Percentiles rank a stretch among this genome's conserved stretches.
phyloP scores from a whole-genome alignment of 495 filamentous ascomycete species.

The Aspergillus asperescens region DNA sequence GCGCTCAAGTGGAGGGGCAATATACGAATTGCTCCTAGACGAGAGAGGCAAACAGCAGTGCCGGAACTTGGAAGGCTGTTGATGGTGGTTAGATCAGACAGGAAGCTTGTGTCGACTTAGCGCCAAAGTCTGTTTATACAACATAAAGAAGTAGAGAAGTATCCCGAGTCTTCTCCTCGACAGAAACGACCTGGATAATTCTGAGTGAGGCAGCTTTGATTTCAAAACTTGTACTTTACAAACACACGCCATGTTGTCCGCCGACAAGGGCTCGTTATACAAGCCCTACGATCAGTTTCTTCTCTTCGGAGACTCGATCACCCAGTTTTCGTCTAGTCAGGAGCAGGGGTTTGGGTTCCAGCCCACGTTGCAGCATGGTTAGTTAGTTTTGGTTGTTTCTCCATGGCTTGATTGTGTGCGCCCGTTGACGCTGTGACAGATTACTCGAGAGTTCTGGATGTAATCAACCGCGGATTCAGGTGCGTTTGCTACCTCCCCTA shows the following conservation, averaged over 20 bases:
- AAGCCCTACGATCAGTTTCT: constrained; percentile 63
- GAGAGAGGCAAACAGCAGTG: too few species aligned
- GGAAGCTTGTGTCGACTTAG: too few species aligned
- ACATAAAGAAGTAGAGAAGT: too few species aligned
- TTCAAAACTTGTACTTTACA: not conserved
- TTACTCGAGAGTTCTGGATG: constrained; percentile 60
- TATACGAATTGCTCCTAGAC: too few species aligned
- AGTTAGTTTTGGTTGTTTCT: constrained; percentile 12
- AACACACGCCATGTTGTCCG: not conserved
- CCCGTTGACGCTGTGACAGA: constrained; percentile 30
- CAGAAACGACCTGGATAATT: not conserved
- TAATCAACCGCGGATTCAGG: constrained; percentile 63
- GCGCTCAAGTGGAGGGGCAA: too few species aligned
- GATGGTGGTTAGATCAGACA: too few species aligned
- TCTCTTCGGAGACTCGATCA: constrained; percentile 79
- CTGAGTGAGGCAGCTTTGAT: not conserved
- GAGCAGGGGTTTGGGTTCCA: constrained; percentile 64
- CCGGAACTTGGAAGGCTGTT: too few species aligned
- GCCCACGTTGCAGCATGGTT: constrained; percentile 66
- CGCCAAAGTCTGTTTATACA: too few species aligned
- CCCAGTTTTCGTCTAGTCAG: constrained; percentile 55
- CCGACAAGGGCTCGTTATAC: constrained; percentile 17
- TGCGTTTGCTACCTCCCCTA: constrained; percentile 26
- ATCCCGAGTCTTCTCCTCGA: too few species aligned
- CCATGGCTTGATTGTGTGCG: not conserved